These are phyloP conservation scores for Exophiala phaeomuriformis DNA, from an alignment of 2,329 filamentous ascomycete species.

Conservation along the genomic window DNA sequence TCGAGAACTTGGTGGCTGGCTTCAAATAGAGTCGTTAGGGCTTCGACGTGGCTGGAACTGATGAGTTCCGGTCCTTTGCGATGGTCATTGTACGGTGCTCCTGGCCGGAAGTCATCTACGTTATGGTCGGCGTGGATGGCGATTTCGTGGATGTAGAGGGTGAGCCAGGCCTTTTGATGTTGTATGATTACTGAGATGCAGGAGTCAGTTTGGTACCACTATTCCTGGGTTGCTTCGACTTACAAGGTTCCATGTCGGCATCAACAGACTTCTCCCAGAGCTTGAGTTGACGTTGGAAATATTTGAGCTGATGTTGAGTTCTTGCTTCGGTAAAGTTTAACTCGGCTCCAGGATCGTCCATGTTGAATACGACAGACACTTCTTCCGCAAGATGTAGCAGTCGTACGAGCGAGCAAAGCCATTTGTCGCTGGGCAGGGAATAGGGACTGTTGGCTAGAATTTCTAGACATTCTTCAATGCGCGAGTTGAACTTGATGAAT, in stretches of 20 bases:
- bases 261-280: constrained; percentile 51
- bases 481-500: constrained; percentile 53
- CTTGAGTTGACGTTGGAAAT: constrained; percentile 57
- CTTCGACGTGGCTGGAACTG: constrained; percentile 56
- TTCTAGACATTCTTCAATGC: constrained; percentile 55
- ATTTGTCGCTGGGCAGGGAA: constrained; percentile 47
- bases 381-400: constrained; percentile 60
- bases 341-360: constrained; percentile 54
- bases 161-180: constrained; percentile 58
- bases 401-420: constrained; percentile 50
- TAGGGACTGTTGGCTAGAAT: constrained; percentile 50
- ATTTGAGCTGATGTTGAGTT: constrained; percentile 56
- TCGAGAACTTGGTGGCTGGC: constrained; percentile 59
- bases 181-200: constrained; percentile 34
- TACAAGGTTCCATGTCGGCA: constrained; percentile 49
- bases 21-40: constrained; percentile 57
- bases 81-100: constrained; percentile 24
- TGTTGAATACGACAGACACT: constrained; percentile 55
- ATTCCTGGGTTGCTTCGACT: constrained; percentile 29
- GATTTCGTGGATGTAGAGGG: constrained; percentile 68
- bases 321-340: constrained; percentile 53
- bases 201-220: neutral
- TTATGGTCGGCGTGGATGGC: constrained; percentile 58
- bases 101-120: constrained; percentile 44
- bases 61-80: constrained; percentile 27